These are phyloP conservation scores for Fistulinella cinereoalba DNA, from an alignment of 1,284 basidiomycete species.

Conservation along the genomic window DNA sequence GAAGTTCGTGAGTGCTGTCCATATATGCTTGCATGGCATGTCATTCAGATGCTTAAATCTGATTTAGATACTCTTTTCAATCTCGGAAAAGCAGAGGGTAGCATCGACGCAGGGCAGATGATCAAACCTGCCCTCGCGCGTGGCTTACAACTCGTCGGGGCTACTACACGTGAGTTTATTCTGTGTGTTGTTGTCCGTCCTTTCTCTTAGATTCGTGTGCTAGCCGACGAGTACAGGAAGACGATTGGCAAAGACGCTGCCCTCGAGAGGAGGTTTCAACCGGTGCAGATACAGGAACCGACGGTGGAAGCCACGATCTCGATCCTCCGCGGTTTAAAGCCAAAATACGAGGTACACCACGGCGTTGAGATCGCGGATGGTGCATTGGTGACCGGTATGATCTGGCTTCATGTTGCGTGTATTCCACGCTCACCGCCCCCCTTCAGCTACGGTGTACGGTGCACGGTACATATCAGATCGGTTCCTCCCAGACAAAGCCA, in stretches of 20 bases:
- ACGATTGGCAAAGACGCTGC: conserved; percentile 92
- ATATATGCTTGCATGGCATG: conserved; percentile 3
- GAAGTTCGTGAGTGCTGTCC: conserved; percentile 72
- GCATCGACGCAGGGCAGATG: conserved; percentile 90
- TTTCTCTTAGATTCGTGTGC: background rate
- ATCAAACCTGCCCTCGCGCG: conserved; percentile 86
- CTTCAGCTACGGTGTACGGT: conserved; percentile 72
- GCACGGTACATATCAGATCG: conserved; percentile 85
- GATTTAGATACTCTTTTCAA: conserved; percentile 73
- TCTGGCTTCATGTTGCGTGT: conserved; percentile 24
- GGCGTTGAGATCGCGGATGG: conserved; percentile 88
- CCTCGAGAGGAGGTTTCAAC: conserved; percentile 87
- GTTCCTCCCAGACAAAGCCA: conserved; percentile 87
- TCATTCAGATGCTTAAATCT: background rate
- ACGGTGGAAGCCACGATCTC: conserved; percentile 84
- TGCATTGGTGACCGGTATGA: conserved; percentile 76
- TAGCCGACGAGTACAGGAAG: conserved; percentile 84
- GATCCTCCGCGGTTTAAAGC: conserved; percentile 84
- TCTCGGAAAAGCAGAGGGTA: conserved; percentile 88
- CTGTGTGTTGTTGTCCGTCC: background rate
- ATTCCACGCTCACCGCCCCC: background rate
- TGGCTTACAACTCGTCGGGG: conserved; percentile 83
- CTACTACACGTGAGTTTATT: conserved; percentile 69
- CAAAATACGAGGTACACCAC: conserved; percentile 86
- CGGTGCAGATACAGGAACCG: conserved; percentile 85